A percentile compares a stretch with the other conserved stretches of the same genome.
Conservation (phyloP, 2,329 filamentous ascomycete genomes). For the Sarocladiaceae sp. region DNA sequence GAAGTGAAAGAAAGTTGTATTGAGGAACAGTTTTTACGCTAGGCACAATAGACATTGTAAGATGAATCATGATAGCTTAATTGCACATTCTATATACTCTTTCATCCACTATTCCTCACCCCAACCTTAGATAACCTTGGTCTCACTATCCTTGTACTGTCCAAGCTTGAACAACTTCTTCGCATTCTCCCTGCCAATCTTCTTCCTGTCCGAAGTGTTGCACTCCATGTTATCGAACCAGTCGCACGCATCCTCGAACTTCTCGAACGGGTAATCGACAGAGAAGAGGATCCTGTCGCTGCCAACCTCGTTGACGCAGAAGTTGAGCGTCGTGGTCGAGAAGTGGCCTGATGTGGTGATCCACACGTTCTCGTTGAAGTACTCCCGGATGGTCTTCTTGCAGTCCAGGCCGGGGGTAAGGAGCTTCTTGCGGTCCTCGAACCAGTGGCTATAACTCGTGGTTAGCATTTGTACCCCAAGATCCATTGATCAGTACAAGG, state of each 20-base stretch:
- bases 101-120: too few species aligned
- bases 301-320: slow-evolving; percentile 42
- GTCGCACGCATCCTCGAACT: slow-evolving; percentile 33
- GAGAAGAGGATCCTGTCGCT: slow-evolving; percentile 48
- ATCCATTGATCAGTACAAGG: neutral
- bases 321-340: slow-evolving; percentile 47
- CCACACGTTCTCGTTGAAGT: slow-evolving; percentile 52
- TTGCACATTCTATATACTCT: slow-evolving; percentile 3
- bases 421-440: slow-evolving; percentile 51
- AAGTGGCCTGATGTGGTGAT: slow-evolving; percentile 55
- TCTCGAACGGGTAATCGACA: slow-evolving; percentile 51
- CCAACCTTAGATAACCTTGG: slow-evolving; percentile 7
- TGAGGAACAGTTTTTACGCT: too few species aligned
- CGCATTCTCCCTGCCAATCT: slow-evolving; percentile 40
- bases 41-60: neutral
- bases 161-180: slow-evolving; percentile 36
- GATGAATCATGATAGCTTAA: neutral
- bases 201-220: slow-evolving; percentile 28
- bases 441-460: slow-evolving; percentile 35
- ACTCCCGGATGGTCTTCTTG: slow-evolving; percentile 46
- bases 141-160: slow-evolving; percentile 26
- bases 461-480: neutral
- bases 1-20: too few species aligned
- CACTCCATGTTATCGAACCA: slow-evolving; percentile 36
- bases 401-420: slow-evolving; percentile 34